Conservation (phyloP, 129 eudicot species). For the Arctium minus region DNA sequence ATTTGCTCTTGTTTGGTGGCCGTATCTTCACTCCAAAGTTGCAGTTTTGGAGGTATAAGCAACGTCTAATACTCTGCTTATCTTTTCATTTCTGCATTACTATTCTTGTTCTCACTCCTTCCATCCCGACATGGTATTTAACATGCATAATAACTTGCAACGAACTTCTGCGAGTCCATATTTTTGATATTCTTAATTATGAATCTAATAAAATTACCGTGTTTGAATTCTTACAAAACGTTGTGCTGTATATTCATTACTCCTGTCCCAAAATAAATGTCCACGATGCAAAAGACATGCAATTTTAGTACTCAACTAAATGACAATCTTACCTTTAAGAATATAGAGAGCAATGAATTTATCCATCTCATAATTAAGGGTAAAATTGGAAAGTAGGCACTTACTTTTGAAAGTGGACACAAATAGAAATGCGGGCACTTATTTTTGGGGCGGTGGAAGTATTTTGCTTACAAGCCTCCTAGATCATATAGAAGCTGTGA, state of each 20-base stretch:
- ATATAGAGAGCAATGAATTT: not conserved
- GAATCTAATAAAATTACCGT: not conserved
- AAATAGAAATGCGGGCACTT: not conserved
- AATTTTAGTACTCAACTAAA: too few species aligned
- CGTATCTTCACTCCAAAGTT: slow-evolving; percentile 73
- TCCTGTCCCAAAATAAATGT: not conserved
- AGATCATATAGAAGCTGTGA: not conserved
- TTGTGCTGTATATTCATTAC: not conserved
- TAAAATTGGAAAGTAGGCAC: not conserved
- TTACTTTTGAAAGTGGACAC: not conserved
- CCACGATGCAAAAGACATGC: not conserved
- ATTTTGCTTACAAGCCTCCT: not conserved
- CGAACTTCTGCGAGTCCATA: not conserved
- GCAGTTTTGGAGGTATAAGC: slow-evolving; percentile 57
- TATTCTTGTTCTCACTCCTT: not conserved
- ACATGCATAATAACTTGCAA: not conserved
- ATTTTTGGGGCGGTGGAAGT: not conserved
- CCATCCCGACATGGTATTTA: not conserved
- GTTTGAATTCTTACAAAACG: not conserved
- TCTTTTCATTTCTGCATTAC: not conserved
- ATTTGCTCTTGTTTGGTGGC: slow-evolving; percentile 86
- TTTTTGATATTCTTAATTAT: not conserved
- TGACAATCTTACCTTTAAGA: not conserved
- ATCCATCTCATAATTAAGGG: not conserved
- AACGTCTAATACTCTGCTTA: not conserved